Base-by-base conservation (phyloP, 495 filamentous ascomycete genomes). In the Trichoderma parareesei region DNA sequence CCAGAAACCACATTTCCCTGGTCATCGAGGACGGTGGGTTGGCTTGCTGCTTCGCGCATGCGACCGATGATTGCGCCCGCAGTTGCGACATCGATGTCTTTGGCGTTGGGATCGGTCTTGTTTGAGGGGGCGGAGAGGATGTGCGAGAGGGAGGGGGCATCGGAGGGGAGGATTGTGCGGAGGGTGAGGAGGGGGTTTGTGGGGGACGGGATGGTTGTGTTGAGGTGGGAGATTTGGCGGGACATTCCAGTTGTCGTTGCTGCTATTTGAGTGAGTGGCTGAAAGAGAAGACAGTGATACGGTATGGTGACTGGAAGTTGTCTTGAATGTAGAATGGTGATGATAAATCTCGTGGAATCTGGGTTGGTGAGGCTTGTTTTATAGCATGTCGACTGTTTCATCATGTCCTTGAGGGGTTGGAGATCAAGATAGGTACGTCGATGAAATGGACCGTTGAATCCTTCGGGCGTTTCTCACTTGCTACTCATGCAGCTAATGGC, bases 21-120 rank as follows among this genome's bases (percentile, higher is more conserved):
- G 2, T 18, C 35, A 3, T 55, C 33, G 63, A 64, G 2, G 5
- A 59, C n/a, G 18, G 63, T 64, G 20, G 63, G 63, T 13, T 38
- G n/a, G 27, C 46, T 38, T 5, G 63, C 63, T 48, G 46, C 40
- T 41, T 55, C 63, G 2, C 46, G 46, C 63, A 59, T 59, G 16
- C 27, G 43, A 4, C 20, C 7, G 44, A 64, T 64, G 46, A 38
- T 3, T 10, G 35, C 10, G 9, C 18, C 18, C 18, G 43, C 63
- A 13, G 27, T 38, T 37, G 20, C 9, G 27, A 57, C 5, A 5
- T 35, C 20, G 20, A 57, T 37, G 27, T 57, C 27, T 27, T 33
- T 16, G 27, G 9, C 20, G 4, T 57, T 8, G 13, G 53, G 53
- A 4, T 57, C 53, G 9, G 7, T 1, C 16, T 37, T 57, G 27